Evolutionary conservation across 176 grass and related monocot genomes (phyloP), one percentile per base, ranked within the genome.

Genomic region (Tuctoria greenei): DNA sequence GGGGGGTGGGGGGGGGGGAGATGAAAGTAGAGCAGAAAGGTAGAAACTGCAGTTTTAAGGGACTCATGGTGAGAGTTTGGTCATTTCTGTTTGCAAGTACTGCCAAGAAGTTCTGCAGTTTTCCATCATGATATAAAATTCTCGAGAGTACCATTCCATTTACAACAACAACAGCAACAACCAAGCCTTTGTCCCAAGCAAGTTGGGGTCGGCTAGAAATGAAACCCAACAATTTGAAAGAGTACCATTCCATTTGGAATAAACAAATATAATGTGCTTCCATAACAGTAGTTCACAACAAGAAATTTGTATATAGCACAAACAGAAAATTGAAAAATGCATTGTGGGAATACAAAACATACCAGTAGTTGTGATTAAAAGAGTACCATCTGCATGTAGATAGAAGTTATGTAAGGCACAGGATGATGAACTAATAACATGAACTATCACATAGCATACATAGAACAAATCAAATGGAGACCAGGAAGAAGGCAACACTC

Each of bases 331-430:
- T 42, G 28, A 69, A 74, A 74, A 7, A 65, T 25, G 20, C 37
- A 54, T 52, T 9, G 11, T 50, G 43, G 59, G 73, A 72, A 64
- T 28, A 55, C 23, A 35, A 60, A 84, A 58, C 79, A 46, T 77
- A 93, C 87, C 85, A 0, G 91, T 93, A 69, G 87, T 93, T 77
- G 84, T 90, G 72, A 90, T 83, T 16, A 72, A 77, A 70, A 93
- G 78, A 61, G 83, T 78, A 41, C 91, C 87, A 90, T 93, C 87
- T 93, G 87, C 70, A 93, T 28, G 58, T 41, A 66, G 27, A 86
- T 39, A 87, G 51, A 80, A 67, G 56, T 17, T 55, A 35, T 6
- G 20, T 81, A 42, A 81, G 82, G 43, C 78, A 85, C 8, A 80
- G 41, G 64, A 57, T 9, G 6, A n/a, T 52, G 18, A 52, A 50